These are phyloP conservation scores for Pichia sp. DNA, from an alignment of 1,139 yeast genomes.

Conservation along the genomic window DNA sequence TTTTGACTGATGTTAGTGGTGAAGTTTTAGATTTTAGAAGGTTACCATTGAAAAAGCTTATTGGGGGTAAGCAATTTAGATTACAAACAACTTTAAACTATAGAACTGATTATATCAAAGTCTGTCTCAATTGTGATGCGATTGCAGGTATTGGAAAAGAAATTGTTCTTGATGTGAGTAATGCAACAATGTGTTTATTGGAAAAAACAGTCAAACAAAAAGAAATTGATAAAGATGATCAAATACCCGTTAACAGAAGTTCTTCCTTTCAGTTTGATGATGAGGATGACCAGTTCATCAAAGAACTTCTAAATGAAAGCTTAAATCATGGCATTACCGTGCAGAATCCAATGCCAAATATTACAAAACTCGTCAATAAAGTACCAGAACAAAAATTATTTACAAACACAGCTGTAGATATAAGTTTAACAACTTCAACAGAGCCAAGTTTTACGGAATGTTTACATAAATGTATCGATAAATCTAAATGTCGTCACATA, in stretches of 20 bases:
- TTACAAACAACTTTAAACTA: conserved; percentile 22
- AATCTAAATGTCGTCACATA: conserved; percentile 35
- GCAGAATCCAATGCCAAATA: neutral
- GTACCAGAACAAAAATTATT: no score
- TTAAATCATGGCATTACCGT: conserved; percentile 23
- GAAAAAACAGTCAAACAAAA: neutral
- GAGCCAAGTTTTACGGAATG: conserved; percentile 31
- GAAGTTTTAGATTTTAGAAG: conserved; percentile 36
- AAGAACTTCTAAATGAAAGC: conserved; percentile 28
- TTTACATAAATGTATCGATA: conserved; percentile 36
- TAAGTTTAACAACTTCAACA: neutral
- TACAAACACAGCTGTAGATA: neutral
- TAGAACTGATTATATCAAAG: conserved; percentile 22
- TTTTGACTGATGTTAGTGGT: conserved; percentile 29
- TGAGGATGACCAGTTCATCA: conserved; percentile 1
- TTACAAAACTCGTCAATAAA: neutral
- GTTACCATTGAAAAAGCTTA: conserved; percentile 29
- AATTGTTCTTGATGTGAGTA: conserved; percentile 1
- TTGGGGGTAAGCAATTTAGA: conserved; percentile 26
- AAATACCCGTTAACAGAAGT: neutral
- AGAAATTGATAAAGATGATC: neutral
- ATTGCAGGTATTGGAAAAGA: conserved; percentile 32
- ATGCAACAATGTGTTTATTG: neutral
- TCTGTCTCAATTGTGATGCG: conserved; percentile 33
- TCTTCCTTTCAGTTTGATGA: conserved; percentile 4